Evolutionary conservation across 805 yeast genomes (phyloP), one percentile per base, ranked within the genome.

Genomic region (Millerozyma acaciae): DNA sequence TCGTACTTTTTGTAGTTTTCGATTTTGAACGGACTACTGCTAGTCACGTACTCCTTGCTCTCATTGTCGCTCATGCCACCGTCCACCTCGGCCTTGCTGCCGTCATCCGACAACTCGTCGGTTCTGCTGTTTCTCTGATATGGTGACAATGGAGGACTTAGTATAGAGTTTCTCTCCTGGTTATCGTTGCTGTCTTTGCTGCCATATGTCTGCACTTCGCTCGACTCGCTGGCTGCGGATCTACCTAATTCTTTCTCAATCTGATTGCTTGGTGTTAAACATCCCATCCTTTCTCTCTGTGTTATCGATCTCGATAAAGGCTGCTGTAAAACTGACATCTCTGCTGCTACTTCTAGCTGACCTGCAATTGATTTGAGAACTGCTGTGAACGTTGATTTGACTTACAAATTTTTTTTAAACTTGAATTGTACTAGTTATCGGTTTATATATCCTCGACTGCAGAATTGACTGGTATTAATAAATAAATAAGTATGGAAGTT

Each of bases 71-170:
- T 23, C 20, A 18, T 9, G 21, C 21, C 17, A 17, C n/a, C 6
- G 21, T 28, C 22, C 16, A n/a, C 23, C 21, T 27, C 30, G 30
- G 21, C 26, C 24, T 25, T 18, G 25, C 30, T 29, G 19, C 28
- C 8, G 27, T 26, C 20, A 32, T 28, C 20, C 6, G 7, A 6
- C 26, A 23, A 23, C 4, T 33, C 32, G 14, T 17, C 31, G 21
- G 15, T 17, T 16, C 26, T 13, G 29, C 30, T 27, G 29, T 21
- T 27, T 40, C 54, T 45, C 39, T 55, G 66, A 39, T 57, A 62
- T 31, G 74, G 73, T 3, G 73, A 67, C 37, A 65, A 50, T 28
- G 73, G 73, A 5, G 74, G 74, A 9, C 73, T 66, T 24, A 68
- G 65, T 16, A 68, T 68, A n/a, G 46, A 44, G 32, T 25, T 6